Percentiles rank a stretch among this genome's conserved stretches.
Evolutionary conservation across 1,284 basidiomycete genomes (phyloP).

Genomic region (Boletellus sp.): DNA sequence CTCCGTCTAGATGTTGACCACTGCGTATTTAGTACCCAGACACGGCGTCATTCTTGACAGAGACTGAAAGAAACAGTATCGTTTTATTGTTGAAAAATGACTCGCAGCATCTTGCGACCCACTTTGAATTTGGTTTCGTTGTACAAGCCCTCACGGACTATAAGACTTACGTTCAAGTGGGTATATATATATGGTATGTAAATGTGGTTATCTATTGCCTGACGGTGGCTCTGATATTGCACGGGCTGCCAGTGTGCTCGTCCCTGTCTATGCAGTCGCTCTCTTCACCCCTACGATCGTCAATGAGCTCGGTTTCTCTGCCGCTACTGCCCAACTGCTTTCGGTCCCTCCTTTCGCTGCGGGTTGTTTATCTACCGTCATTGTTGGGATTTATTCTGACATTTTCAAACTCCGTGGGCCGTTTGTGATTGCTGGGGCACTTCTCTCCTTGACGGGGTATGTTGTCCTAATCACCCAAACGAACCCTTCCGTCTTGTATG

Average conservation of each 20-base stretch:
- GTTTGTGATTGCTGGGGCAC: conserved; percentile 38
- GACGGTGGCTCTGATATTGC: conserved; percentile 2
- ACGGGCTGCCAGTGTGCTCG: conserved; percentile 35
- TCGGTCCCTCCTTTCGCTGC: conserved; percentile 49
- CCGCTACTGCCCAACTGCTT: conserved; percentile 54
- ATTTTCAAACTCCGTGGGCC: conserved; percentile 41
- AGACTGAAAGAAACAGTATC: conserved; percentile 34
- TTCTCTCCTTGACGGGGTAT: conserved; percentile 44
- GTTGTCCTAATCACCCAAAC: conserved; percentile 40
- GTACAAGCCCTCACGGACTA: conserved; percentile 42
- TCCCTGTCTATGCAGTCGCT: conserved; percentile 55
- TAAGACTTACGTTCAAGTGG: conserved; percentile 43
- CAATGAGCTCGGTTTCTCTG: conserved; percentile 50
- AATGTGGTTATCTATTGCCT: not conserved
- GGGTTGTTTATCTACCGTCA: conserved; percentile 41
- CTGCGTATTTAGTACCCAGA: conserved; percentile 38
- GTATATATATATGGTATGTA: conserved; percentile 43
- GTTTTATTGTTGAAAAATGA: conserved; percentile 40
- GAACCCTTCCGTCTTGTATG: conserved; percentile 39
- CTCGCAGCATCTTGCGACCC: conserved; percentile 29
- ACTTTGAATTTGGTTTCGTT: conserved; percentile 37
- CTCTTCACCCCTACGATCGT: conserved; percentile 59
- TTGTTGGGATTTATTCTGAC: conserved; percentile 43
- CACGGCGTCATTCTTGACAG: conserved; percentile 44
- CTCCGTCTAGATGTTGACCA: not conserved